Evolutionary conservation across 148 eudicot species (phyloP), one percentile per base, ranked within the genome.

Genomic region (Rhododendron ovatum): DNA sequence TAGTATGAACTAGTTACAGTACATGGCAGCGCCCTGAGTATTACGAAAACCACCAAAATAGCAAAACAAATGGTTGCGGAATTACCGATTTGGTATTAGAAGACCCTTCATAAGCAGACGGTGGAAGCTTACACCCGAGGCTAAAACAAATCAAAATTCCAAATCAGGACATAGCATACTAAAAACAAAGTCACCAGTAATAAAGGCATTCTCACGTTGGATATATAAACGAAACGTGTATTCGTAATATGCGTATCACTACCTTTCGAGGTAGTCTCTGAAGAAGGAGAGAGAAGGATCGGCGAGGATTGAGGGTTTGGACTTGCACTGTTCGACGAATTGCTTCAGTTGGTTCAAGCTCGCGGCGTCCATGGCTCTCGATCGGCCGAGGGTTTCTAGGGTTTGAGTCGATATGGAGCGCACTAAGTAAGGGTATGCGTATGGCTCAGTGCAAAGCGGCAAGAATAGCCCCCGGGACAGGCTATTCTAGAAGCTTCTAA

Each of bases 221-320:
- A 5, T 41, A n/a, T 12, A 28, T 22, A 73, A 7, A 35, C 11
- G 18, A 15, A 79, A 59, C 28, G 7, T 30, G 73, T 30, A 69
- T 20, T 20, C 1, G 48, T 37, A 41, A 61, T n/a, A 75, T 26
- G 33, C 20, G 33, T 17, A 7, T n/a, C 77, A 41, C 45, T 41
- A 96, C 99, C 98, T 92, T 83, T 93, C 90, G 85, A 96, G 92
- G 73, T 92, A 95, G 30, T 92, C 93, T 81, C 92, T 89, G 93
- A 96, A 96, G 95, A 96, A 96, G 39, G 94, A 92, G 81, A 95
- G 93, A 45, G 99, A 94, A 78, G 98, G 96, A 86, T 93, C 91
- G 81, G 88, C 51, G 80, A 96, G 93, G 77, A 94, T 20, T 41
- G 96, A 91, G 14, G 98, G 98, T 39, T 92, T 84, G 20, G 93